A percentile compares a stretch with the other conserved stretches of the same genome.
Conservation (phyloP, 768 basidiomycete genomes). For the Tephrocybe sp. region DNA sequence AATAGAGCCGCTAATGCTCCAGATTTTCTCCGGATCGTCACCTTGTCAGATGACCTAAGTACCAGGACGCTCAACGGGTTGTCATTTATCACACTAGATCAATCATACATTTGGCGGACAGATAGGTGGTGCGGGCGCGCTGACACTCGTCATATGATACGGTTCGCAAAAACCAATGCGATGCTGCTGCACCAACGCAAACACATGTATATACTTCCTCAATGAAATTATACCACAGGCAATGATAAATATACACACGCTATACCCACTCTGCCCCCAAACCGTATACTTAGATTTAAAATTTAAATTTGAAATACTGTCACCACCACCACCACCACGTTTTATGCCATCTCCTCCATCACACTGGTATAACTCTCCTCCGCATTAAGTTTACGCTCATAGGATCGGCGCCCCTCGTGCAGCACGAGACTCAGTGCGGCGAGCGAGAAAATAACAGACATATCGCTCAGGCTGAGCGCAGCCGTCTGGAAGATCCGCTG, state of each 20-base stretch:
- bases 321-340: neutral
- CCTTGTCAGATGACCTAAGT: slow-evolving; percentile 10
- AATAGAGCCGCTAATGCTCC: slow-evolving; percentile 2
- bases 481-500: slow-evolving; percentile 94
- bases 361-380: slow-evolving; percentile 47
- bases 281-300: neutral
- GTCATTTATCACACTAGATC: slow-evolving; percentile 1
- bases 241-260: slow-evolving; percentile 8
- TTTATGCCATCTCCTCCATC: slow-evolving; percentile 61
- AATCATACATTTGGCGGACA: neutral
- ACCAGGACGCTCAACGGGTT: neutral
- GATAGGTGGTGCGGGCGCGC: neutral
- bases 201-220: neutral
- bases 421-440: slow-evolving; percentile 61
- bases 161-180: neutral
- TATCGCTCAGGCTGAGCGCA: slow-evolving; percentile 63
- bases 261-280: neutral
- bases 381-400: slow-evolving; percentile 63
- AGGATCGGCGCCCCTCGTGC: slow-evolving; percentile 79
- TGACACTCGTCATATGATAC: neutral
- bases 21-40: slow-evolving; percentile 10
- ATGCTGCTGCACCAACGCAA: neutral
- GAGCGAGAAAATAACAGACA: slow-evolving; percentile 66
- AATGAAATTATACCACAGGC: neutral
- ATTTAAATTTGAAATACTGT: too few species aligned